Conservation (phyloP, 345 rosid genomes). For the Passiflora organensis region DNA sequence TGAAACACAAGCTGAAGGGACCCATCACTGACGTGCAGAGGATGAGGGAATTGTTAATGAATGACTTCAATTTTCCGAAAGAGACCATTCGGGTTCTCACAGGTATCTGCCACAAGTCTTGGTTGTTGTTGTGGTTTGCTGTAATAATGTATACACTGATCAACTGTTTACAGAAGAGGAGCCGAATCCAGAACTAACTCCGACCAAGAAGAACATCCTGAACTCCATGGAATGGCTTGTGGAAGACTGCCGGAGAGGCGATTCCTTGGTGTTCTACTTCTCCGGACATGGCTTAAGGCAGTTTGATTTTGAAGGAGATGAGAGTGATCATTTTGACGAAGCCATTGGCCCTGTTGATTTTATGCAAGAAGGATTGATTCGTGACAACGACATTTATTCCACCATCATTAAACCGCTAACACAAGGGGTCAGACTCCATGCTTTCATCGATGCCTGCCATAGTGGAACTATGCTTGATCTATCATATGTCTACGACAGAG, state of each 20-base stretch:
- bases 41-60: conserved; percentile 39
- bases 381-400: conserved; percentile 40
- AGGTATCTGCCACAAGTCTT: conserved; percentile 20
- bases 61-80: conserved; percentile 13
- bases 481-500: conserved; percentile 25
- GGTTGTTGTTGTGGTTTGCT: too few species aligned
- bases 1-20: conserved; percentile 45
- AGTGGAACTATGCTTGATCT: conserved; percentile 69
- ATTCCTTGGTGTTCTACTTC: conserved; percentile 53
- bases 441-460: conserved; percentile 63
- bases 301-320: conserved; percentile 38
- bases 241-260: conserved; percentile 27
- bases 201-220: conserved; percentile 50
- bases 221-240: conserved; percentile 47
- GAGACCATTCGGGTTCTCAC: conserved; percentile 43
- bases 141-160: too few species aligned
- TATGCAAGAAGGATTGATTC: conserved; percentile 37
- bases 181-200: conserved; percentile 12
- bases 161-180: conserved; percentile 54
- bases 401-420: conserved; percentile 42
- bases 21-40: conserved; percentile 42
- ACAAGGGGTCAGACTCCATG: conserved; percentile 48
- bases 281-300: conserved; percentile 56
- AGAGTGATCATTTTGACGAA: conserved; percentile 54
- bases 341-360: conserved; percentile 55